Evolutionary conservation across 495 filamentous ascomycete species (phyloP).

Genomic region (Neurospora sp.): DNA sequence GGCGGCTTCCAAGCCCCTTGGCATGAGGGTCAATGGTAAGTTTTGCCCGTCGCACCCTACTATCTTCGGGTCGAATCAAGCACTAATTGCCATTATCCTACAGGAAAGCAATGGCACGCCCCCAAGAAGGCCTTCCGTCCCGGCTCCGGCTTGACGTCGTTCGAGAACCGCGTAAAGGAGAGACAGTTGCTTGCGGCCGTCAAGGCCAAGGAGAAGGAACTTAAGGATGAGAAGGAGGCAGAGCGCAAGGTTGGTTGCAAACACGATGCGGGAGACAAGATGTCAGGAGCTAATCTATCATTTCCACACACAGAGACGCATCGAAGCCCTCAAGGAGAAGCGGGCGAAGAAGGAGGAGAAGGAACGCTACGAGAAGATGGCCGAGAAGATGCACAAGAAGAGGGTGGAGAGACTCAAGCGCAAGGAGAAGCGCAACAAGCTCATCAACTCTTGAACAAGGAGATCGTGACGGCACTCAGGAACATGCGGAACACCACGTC

Average conservation of each 20-base stretch:
- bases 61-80: neutral
- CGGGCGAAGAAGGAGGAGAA: conserved; percentile 84
- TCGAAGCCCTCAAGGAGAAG: conserved; percentile 72
- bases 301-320: conserved; percentile 46
- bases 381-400: conserved; percentile 95
- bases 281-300: conserved; percentile 3
- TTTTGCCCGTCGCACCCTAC: neutral
- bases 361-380: conserved; percentile 87
- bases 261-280: neutral
- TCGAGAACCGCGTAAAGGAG: conserved; percentile 58
- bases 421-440: conserved; percentile 95
- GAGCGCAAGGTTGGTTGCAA: conserved; percentile 59
- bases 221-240: conserved; percentile 91
- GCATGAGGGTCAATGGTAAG: conserved; percentile 59
- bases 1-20: conserved; percentile 28
- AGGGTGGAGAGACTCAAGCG: conserved; percentile 85
- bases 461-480: neutral
- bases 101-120: conserved; percentile 92
- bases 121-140: conserved; percentile 82
- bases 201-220: conserved; percentile 84
- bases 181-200: conserved; percentile 56
- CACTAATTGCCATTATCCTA: neutral
- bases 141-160: conserved; percentile 62
- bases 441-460: conserved; percentile 71
- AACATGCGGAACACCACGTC: neutral